A percentile compares a stretch with the other conserved stretches of the same genome.
Evolutionary conservation across 2,329 filamentous ascomycete species (phyloP).

Genomic region (Fusarium palustre): DNA sequence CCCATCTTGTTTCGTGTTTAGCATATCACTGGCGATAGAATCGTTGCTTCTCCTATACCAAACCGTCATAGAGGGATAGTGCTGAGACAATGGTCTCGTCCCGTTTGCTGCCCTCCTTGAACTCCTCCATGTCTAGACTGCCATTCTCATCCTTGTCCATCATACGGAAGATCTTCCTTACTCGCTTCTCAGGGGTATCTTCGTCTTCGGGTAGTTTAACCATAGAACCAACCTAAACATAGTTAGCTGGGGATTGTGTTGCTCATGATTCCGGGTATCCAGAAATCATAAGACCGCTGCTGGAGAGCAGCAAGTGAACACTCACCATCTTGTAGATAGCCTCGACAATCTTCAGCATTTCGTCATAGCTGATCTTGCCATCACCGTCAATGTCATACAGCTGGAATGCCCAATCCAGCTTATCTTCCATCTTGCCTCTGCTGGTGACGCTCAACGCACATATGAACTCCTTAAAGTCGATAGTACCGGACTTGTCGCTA

Average conservation of each 20-base stretch:
- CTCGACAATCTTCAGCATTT: slow-evolving; percentile 99
- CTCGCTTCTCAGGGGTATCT: slow-evolving; percentile 98
- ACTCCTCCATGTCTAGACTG: slow-evolving; percentile 95
- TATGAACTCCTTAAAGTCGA: slow-evolving; percentile 99
- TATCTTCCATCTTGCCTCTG: slow-evolving; percentile 98
- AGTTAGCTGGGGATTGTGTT: slow-evolving; percentile 14
- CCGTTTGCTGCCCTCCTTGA: slow-evolving; percentile 98
- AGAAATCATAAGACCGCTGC: not conserved
- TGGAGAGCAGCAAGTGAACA: not conserved
- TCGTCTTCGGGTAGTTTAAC: slow-evolving; percentile 98
- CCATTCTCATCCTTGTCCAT: slow-evolving; percentile 99
- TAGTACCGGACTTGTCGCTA: slow-evolving; percentile 94
- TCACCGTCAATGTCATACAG: slow-evolving; percentile 99
- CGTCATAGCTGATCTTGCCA: slow-evolving; percentile 98
- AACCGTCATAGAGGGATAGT: slow-evolving; percentile 92
- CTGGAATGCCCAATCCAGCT: slow-evolving; percentile 99
- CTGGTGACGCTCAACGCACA: slow-evolving; percentile 97
- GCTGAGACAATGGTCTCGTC: slow-evolving; percentile 99
- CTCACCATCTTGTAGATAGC: slow-evolving; percentile 99
- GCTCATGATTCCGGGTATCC: not conserved
- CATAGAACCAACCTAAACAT: slow-evolving; percentile 89
- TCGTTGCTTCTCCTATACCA: slow-evolving; percentile 70
- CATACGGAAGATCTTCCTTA: slow-evolving; percentile 98
- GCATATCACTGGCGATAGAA: slow-evolving; percentile 1
- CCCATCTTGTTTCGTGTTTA: slow-evolving; percentile 1